Base-by-base conservation (phyloP, 306 rosid species). In the Leucaena leucocephala region DNA sequence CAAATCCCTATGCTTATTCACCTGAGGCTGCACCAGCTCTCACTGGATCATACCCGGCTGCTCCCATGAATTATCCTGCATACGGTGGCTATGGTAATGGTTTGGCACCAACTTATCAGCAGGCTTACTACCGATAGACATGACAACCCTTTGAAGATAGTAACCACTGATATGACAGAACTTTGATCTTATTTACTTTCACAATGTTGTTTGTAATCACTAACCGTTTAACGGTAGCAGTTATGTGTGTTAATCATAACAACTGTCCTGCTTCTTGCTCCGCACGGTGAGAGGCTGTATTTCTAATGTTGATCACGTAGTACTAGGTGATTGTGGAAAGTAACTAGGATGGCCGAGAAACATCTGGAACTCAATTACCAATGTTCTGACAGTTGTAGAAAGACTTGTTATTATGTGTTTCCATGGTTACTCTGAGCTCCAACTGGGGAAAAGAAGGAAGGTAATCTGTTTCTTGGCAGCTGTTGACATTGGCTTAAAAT, bases 51-150 rank as follows among this genome's bases (percentile, higher is more conserved):
- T 96, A 93, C 78, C 94, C 92, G 2, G 84, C 89, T 1, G 87
- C 94, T 68, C 98, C 98, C 43, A 90, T 96, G 97, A 90, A 84
- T 54, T 93, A 96, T 85, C 92, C 99, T 68, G 94, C 93, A 21
- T 95, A 95, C 34, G 89, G 91, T 64, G 93, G 89, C 81, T 96
- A 96, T 78, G 99, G 92, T 34, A 92, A 89, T 80, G 93, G 96
- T 52, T 78, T 95, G 94, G 91, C 97, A 75, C 93, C 96, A 79
- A 86, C 96, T 88, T 96, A 96, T 93, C 98, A 95, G 95, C 99
- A 89, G 92, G 99, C 99, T 89, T 96, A 96, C 97, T 93, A 96
- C 98, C 96, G 97, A 90, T 96, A 91, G 97, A 89, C 76, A 81
- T 86, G 91, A 90, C 91, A 78, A 74, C 90, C 82, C 84, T 44